Conservation (phyloP, 78 protist genomes). For the Dictyostelium intermedium region DNA sequence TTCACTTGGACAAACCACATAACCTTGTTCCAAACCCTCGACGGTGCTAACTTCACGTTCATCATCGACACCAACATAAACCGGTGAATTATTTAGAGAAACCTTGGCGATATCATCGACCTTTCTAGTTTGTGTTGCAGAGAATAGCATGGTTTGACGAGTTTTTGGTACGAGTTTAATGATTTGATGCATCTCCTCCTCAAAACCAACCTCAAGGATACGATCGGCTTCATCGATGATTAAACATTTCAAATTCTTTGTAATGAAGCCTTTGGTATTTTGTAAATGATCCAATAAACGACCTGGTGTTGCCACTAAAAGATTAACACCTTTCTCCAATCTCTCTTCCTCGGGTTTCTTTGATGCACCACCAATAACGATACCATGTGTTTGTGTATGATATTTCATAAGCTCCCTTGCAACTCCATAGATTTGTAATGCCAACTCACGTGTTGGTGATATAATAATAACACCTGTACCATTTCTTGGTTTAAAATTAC, state of each 20-base stretch:
- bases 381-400: constrained; percentile 94
- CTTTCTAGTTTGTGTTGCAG: constrained; percentile 98
- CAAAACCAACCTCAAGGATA: constrained; percentile 95
- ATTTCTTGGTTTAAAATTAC: constrained; percentile 88
- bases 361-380: constrained; percentile 97
- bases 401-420: constrained; percentile 84
- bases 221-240: constrained; percentile 99
- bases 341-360: constrained; percentile 90
- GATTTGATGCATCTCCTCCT: constrained; percentile 97
- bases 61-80: constrained; percentile 91
- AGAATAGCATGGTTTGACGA: constrained; percentile 98
- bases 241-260: constrained; percentile 91
- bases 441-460: constrained; percentile 95
- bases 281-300: constrained; percentile 98
- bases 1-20: constrained; percentile 93
- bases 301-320: constrained; percentile 99
- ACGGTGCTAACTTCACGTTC: constrained; percentile 84
- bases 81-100: constrained; percentile 87
- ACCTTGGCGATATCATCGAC: constrained; percentile 95
- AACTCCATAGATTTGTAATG: constrained; percentile 95
- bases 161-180: constrained; percentile 92
- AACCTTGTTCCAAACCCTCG: constrained; percentile 96
- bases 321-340: constrained; percentile 96
- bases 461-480: constrained; percentile 92
- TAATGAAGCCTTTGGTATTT: constrained; percentile 92